Conservation (phyloP, 306 rosid genomes). For the Alnus glutinosa region DNA sequence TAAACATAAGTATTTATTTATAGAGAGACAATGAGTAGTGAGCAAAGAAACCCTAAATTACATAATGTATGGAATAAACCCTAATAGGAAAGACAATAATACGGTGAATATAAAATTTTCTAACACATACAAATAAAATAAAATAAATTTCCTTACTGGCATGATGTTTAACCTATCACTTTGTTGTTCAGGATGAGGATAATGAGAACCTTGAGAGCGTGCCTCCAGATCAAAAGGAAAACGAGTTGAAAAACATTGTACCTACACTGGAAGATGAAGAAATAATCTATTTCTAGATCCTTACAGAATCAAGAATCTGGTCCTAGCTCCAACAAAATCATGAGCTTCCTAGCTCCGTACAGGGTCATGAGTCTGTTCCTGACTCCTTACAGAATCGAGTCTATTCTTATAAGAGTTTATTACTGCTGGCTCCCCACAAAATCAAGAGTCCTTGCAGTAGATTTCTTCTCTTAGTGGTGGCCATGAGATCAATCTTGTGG, state of each 20-base stretch:
- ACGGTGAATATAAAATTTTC: too few relatives aligned
- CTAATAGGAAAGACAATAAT: too few relatives aligned
- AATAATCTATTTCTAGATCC: slow-evolving; percentile 37
- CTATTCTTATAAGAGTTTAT: slow-evolving; percentile 7
- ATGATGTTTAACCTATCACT: slow-evolving; percentile 34
- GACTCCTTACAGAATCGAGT: neutral
- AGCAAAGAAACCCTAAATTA: too few relatives aligned
- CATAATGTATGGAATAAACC: too few relatives aligned
- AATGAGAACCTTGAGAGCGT: slow-evolving; percentile 35
- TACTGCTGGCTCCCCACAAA: slow-evolving; percentile 19
- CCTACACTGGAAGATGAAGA: slow-evolving; percentile 32
- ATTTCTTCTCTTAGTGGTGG: slow-evolving; percentile 33
- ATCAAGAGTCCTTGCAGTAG: slow-evolving; percentile 20
- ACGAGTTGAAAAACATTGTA: slow-evolving; percentile 27
- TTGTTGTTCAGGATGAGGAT: slow-evolving; percentile 49
- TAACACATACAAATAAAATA: too few relatives aligned
- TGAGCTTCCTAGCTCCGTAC: slow-evolving; percentile 27
- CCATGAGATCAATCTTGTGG: slow-evolving; percentile 30
- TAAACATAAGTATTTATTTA: too few relatives aligned
- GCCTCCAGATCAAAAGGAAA: slow-evolving; percentile 45
- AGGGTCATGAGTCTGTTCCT: slow-evolving; percentile 4
- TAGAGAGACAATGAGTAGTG: too few relatives aligned
- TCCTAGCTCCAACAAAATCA: slow-evolving; percentile 27
- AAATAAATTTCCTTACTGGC: neutral
- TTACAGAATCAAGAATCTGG: slow-evolving; percentile 23